Conservation (phyloP, 805 yeast genomes). For the Kazachstania bromeliacearum region DNA sequence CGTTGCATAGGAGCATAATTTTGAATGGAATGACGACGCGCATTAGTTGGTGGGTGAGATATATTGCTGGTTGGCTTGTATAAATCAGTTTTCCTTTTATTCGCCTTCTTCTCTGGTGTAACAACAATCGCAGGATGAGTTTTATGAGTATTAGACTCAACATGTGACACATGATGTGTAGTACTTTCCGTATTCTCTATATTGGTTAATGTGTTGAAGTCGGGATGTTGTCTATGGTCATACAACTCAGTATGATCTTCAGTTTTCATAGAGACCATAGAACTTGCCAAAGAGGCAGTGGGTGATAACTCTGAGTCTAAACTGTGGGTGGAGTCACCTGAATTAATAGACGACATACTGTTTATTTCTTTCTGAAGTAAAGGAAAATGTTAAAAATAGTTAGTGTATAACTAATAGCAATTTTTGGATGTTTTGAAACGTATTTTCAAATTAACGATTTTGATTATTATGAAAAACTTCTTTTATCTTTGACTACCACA, state of each 20-base stretch:
- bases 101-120: background rate
- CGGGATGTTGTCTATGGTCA: conserved; percentile 43
- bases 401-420: too few relatives aligned
- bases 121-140: background rate
- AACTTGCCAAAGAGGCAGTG: conserved; percentile 20
- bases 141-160: conserved; percentile 5
- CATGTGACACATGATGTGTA: background rate
- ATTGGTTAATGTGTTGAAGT: conserved; percentile 31
- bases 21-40: conserved; percentile 1
- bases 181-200: conserved; percentile 6
- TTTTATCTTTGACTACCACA: too few relatives aligned
- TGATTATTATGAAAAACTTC: too few relatives aligned
- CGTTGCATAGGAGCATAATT: too few relatives aligned
- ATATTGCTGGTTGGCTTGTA: background rate
- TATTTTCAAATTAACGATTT: too few relatives aligned
- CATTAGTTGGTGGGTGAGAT: background rate
- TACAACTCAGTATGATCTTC: conserved; percentile 33
- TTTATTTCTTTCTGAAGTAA: too few relatives aligned
- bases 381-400: too few relatives aligned
- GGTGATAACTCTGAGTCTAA: conserved; percentile 11
- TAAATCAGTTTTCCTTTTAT: background rate
- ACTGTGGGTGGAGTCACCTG: conserved; percentile 3
- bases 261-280: conserved; percentile 32
- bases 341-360: conserved; percentile 7
- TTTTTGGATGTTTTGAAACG: too few relatives aligned